Evolutionary conservation across 139 green algal genomes (phyloP), one percentile per base, ranked within the genome.

Genomic region (Pleodorina starrii): DNA sequence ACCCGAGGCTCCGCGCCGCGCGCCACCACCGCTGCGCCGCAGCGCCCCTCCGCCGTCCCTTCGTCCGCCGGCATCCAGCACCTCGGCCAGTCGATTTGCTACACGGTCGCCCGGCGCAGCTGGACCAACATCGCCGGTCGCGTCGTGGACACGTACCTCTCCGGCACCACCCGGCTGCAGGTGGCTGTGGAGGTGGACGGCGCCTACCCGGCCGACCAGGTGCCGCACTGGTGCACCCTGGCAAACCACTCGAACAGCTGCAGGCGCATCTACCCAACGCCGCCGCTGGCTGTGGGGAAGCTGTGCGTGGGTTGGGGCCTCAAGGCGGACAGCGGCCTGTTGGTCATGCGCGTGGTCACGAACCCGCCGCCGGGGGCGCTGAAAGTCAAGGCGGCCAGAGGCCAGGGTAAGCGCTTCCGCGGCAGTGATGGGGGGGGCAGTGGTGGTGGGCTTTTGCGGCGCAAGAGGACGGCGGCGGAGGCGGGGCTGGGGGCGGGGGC

Each of bases 151-250:
- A 23, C 12, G 16, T 17, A 72, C n/a, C 32, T 86, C 1, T 7
- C 36, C 11, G 25, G 16, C 14, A 11, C 2, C 14, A 29, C 57
- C 4, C 9, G 4, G 38, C 27, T 86, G 0, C 38, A 42, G 40
- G 29, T 87, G 42, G 40, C 50, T 59, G 81, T 87, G 40, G 81
- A 87, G 44, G 40, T 77, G 29, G 60, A 87, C 60, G 81, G 81
- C 29, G 9, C 10, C n/a, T 42, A 77, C 57, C 59, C 19, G 29
- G 36, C 38, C 5, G 0, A 35, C 5, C 57, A 75, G 42, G 1
- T 36, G 51, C 38, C 54, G 12, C 57, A 80, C 72, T 2, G 4
- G 19, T 59, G 42, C 21, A 29, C 23, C 51, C 23, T 25, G 35
- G 21, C 72, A 4, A 32, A 2, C 54, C 3, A 25, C 23, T 21